Evolutionary conservation across 805 yeast species (phyloP), one percentile per base, ranked within the genome.

Genomic region (Hanseniaspora valbyensis): DNA sequence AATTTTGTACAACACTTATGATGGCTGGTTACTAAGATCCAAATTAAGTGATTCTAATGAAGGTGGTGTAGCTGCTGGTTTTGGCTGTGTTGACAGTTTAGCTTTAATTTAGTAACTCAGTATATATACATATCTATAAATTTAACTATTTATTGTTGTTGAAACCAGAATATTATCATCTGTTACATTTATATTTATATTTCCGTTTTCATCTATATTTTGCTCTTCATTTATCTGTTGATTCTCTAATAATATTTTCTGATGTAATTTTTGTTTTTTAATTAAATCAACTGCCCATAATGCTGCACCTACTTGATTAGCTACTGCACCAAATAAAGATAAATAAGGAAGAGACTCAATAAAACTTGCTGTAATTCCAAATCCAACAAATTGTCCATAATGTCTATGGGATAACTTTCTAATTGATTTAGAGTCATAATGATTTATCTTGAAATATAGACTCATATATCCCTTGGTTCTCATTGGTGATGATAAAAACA

Each of bases 31-130:
- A 56, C 69, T 92, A 57, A 78, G 98, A 67, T 83, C 96, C 0
- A 92, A 92, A 65, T 78, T 88, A 52, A 82, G 85, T 56, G 69
- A 82, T 3, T 83, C 95, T 49, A 81, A 92, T 65, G 99, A 92
- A 69, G 98, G 98, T 34, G 99, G 99, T 36, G 96, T 92, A 30
- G 97, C 97, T 21, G 98, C 98, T 14, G 99, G 99, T 1, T 90
- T 85, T 66, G 99, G 97, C 6, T 88, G 96, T 65, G 85, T 92
- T 37, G 98, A 92, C 65, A 83, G 88, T 60, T 72, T 88, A 33
- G 77, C 79, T 54, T 67, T 86, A 38, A 19, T 34, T 12, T 32
- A 22, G n/a, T 50, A 42, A 44, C 42, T 14, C 14, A 21, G 24
- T 41, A 45, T 37, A 26, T 19, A 34, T 21, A 37, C 36, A 46